Conservation (phyloP, 768 basidiomycete species). For the Candolleomyces efflorescens region DNA sequence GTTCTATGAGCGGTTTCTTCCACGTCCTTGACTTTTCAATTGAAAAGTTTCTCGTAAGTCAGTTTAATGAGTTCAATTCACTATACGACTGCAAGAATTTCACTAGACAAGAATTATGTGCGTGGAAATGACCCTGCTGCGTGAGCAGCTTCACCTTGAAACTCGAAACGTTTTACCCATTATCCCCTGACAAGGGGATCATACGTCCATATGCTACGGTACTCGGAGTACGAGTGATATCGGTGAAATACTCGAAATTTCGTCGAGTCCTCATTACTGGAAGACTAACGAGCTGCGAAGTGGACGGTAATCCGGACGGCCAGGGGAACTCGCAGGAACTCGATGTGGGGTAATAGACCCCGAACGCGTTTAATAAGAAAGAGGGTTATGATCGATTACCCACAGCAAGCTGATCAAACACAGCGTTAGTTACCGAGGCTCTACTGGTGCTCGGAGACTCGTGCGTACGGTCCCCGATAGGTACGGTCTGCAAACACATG, state of each 20-base stretch:
- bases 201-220: neutral
- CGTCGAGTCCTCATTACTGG: neutral
- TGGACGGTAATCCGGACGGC: neutral
- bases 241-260: neutral
- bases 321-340: neutral
- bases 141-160: too few species aligned
- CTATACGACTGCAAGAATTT: too few species aligned
- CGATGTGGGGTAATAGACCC: neutral
- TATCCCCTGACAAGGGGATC: neutral
- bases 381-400: neutral
- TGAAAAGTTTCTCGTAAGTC: too few species aligned
- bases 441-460: neutral
- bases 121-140: too few species aligned
- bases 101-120: too few species aligned
- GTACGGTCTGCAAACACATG: neutral
- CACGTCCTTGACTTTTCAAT: too few species aligned
- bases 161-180: too few species aligned
- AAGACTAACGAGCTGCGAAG: neutral
- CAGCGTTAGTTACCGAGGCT: neutral
- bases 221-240: neutral
- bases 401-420: neutral
- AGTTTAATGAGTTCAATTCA: too few species aligned
- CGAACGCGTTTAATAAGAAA: constrained; percentile 1
- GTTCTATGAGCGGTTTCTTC: neutral
- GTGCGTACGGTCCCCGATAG: neutral